Evolutionary conservation across 78 protist genomes (phyloP).

Genomic region (Goniomonas avonlea): DNA sequence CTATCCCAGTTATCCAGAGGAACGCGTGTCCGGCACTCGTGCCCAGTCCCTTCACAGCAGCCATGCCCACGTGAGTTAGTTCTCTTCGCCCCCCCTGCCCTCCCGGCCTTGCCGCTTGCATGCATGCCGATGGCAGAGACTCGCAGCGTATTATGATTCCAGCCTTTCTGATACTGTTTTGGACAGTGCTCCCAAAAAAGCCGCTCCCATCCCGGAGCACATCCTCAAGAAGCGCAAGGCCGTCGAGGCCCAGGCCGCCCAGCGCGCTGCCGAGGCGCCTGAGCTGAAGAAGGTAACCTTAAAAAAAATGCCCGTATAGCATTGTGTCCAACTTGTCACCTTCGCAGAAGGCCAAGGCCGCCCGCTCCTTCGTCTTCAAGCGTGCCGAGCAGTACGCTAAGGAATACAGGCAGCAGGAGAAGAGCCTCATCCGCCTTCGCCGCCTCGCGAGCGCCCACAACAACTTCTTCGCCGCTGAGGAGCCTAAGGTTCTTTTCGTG

Average conservation of each 20-base stretch:
- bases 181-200: neutral
- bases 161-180: too few relatives aligned
- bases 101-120: too few relatives aligned
- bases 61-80: too few relatives aligned
- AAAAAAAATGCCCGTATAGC: too few relatives aligned
- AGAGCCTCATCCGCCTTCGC: conserved; percentile 40
- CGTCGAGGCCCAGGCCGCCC: conserved; percentile 7
- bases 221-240: conserved; percentile 61
- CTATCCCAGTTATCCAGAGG: too few relatives aligned
- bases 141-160: neutral
- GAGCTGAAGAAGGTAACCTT: neutral
- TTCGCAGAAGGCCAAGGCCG: neutral
- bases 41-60: too few relatives aligned
- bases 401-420: conserved; percentile 76
- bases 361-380: neutral
- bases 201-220: conserved; percentile 46
- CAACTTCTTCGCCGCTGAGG: conserved; percentile 89
- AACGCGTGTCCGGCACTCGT: too few relatives aligned
- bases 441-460: conserved; percentile 79
- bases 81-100: too few relatives aligned
- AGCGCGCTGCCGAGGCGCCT: neutral
- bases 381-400: conserved; percentile 78
- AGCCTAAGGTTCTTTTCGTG: conserved; percentile 97
- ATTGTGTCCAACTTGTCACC: too few relatives aligned
- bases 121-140: neutral